Evolutionary conservation across 495 filamentous ascomycete genomes (phyloP).

Genomic region (Lasiosphaeris hirsuta): DNA sequence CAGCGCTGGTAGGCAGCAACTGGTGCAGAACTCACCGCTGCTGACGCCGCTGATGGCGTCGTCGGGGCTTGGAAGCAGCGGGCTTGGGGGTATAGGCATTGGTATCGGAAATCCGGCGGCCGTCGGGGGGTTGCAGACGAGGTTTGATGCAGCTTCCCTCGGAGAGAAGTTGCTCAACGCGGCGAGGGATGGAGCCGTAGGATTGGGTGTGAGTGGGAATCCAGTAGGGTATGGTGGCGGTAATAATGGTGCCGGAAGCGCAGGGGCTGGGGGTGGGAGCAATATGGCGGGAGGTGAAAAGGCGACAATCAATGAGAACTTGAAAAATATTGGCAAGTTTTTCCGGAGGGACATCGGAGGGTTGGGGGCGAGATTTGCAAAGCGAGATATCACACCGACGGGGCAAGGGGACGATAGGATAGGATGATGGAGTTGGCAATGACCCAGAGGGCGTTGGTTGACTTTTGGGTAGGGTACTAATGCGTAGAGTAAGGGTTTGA

Average conservation of each 20-base stretch:
- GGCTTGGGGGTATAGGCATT: slow-evolving; percentile 20
- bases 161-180: slow-evolving; percentile 74
- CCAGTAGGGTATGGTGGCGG: slow-evolving; percentile 1
- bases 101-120: slow-evolving; percentile 23
- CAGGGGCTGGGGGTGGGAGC: slow-evolving; percentile 63
- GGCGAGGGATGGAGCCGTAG: slow-evolving; percentile 70
- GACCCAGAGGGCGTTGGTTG: too few species aligned
- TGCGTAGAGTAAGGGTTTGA: too few species aligned
- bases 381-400: slow-evolving; percentile 41
- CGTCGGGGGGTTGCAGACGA: slow-evolving; percentile 49
- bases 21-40: slow-evolving; percentile 57
- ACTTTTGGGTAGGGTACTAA: too few species aligned
- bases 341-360: slow-evolving; percentile 85
- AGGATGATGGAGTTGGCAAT: not conserved
- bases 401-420: slow-evolving; percentile 12
- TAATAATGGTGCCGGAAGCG: slow-evolving; percentile 44
- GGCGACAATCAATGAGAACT: slow-evolving; percentile 77
- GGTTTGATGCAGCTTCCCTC: slow-evolving; percentile 76
- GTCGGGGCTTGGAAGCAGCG: slow-evolving; percentile 31
- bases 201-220: slow-evolving; percentile 33
- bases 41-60: slow-evolving; percentile 55
- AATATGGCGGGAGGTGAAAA: slow-evolving; percentile 39
- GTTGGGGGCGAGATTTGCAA: slow-evolving; percentile 69
- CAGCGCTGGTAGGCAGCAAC: slow-evolving; percentile 52
- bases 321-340: slow-evolving; percentile 94